Evolutionary conservation across 1,284 basidiomycete genomes (phyloP), one percentile per base, ranked within the genome.

Genomic region (Puccinia horiana): DNA sequence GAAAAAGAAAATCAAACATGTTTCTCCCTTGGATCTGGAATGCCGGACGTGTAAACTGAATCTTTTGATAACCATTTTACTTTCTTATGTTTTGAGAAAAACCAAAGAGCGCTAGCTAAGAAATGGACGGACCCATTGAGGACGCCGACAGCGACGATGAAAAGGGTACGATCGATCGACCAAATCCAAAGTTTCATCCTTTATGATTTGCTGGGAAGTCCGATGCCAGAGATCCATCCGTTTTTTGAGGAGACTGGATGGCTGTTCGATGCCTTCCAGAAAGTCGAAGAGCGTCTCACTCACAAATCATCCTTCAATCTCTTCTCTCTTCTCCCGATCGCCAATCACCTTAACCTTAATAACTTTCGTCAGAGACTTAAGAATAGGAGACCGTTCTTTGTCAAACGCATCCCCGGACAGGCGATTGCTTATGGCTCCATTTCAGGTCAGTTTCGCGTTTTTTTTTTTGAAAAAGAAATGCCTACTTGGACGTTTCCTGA

Each of bases 161-260:
- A 86, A 83, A 89, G 47, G 86, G 89, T 61, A 84, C 87, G 37
- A 92, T 91, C 1, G 90, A 88, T 98, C n/a, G 89, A 91, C 11
- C 91, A 91, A 12, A 93, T 98, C 77, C 94, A 96, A 85, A 93
- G 95, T 86, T 89, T 98, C 81, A 92, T 98, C 84, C 90, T 98
- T 1, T 90, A 98, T 44, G 96, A 98, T 87, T 90, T 86, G 23
- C 82, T 86, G 23, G 96, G 96, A 42, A 91, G 93, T 16, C 88
- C 90, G 0, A 87, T 90, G 58, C 94, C 96, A 0, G 86, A 85
- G 23, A 92, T 98, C 72, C 90, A 90, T 49, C 93, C 92, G 11
- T 96, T 91, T 84, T 98, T 91, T 87, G 87, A 91, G n/a, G 37
- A 70, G 11, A 98, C 96, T 0, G 93, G 92, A 8, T 98, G 96